Conservation (phyloP, 306 rosid species). For the Senna siamea region DNA sequence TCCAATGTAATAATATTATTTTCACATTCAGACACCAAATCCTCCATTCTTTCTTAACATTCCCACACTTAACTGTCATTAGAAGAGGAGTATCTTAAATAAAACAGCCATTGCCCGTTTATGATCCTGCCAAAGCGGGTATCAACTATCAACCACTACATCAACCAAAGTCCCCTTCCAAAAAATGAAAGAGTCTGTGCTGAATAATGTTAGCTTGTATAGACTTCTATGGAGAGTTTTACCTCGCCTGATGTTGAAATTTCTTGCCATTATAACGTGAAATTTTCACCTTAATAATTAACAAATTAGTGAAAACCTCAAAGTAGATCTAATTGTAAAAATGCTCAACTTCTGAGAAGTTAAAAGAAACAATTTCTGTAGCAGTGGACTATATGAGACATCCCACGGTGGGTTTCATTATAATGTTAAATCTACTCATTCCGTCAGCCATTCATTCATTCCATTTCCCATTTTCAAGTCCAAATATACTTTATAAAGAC, state of each 20-base stretch:
- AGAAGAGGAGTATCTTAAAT: not conserved
- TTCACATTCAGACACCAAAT: slow-evolving; percentile 4
- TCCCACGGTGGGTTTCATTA: not conserved
- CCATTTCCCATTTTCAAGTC: not conserved
- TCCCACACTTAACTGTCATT: not conserved
- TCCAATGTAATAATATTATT: not conserved
- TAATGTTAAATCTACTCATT: slow-evolving; percentile 15
- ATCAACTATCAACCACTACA: no score
- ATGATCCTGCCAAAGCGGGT: no score
- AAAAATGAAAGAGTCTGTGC: no score
- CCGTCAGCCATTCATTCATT: slow-evolving; percentile 2
- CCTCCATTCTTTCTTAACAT: not conserved
- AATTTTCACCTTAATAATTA: not conserved
- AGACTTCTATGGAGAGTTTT: no score
- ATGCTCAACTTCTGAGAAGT: not conserved
- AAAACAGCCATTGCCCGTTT: no score
- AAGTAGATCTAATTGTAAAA: not conserved
- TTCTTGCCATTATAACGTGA: not conserved
- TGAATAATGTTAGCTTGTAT: no score
- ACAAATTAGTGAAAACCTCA: not conserved
- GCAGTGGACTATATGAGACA: slow-evolving; percentile 12
- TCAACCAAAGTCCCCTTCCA: no score
- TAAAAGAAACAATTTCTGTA: slow-evolving; percentile 11
- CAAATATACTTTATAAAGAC: slow-evolving; percentile 20
- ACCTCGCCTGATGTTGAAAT: no score